Base-by-base conservation (phyloP, 163 green algal species). In the Botryococcus braunii region DNA sequence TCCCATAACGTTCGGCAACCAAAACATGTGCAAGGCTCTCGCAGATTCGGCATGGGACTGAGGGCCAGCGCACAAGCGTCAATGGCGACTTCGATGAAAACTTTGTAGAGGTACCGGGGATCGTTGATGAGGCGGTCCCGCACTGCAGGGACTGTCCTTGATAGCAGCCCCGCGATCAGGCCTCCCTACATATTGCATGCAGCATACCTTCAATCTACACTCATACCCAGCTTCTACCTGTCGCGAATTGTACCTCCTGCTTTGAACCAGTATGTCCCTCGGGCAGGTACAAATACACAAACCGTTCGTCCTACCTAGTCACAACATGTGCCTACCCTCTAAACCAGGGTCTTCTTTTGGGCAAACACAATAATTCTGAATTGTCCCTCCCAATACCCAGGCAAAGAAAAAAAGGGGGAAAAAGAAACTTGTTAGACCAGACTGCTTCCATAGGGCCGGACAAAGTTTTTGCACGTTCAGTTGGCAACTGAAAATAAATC, bases 91-190 rank as follows among this genome's bases (percentile, higher is more conserved):
- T 97, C 91, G 4, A 79, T 82, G 41, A 85, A 37, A 1, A 97
- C 78, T 64, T 94, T 95, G 82, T 95, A 97, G 6, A 96, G 79
- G 75, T 92, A 97, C 11, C 86, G 68, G 5, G 77, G 81, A 74
- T 97, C 91, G 2, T 77, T 78, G 8, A 97, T 80, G 56, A 97
- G 78, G 59, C 91, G 86, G 75, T 96, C 81, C 5, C 91, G 83
- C 40, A 96, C 81, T 48, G 77, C 85, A 21, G 90, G 85, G 47
- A 91, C 62, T 0, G 43, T 39, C 2, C 57, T 38, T 6, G 52
- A 40, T 13, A 69, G 37, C 9, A 65, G 58, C 37, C 17, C 4
- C 8, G n/a, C 23, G 32, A 63, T 25, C 35, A 25, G 40, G 31
- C 4, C 36, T 11, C 4, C 4, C 49, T 50, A 55, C 7, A 35